Conservation (phyloP, 2,329 filamentous ascomycete species). For the Calonectria pseudoreteaudii region DNA sequence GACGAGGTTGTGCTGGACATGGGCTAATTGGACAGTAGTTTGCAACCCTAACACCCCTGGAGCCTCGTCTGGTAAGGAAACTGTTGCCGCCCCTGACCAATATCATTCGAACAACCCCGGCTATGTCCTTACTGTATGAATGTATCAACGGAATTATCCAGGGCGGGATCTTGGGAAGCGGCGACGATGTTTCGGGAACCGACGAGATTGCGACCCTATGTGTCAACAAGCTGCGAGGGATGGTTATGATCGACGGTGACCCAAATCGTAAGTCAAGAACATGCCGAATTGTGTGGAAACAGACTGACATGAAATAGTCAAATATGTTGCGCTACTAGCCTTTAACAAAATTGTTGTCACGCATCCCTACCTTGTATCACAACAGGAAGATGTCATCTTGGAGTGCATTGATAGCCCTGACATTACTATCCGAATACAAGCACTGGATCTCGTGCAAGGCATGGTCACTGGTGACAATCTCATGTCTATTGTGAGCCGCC, state of each 20-base stretch:
- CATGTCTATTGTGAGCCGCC: conserved; percentile 82
- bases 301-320: conserved; percentile 68
- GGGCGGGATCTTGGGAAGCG: conserved; percentile 89
- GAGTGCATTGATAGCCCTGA: conserved; percentile 96
- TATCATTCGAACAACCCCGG: conserved; percentile 92
- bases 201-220: conserved; percentile 94
- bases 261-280: conserved; percentile 78
- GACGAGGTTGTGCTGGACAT: neutral
- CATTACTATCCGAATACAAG: conserved; percentile 94
- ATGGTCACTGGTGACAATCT: conserved; percentile 94
- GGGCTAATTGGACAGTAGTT: conserved; percentile 69
- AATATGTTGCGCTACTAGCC: conserved; percentile 95
- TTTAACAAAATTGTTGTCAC: conserved; percentile 95
- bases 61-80: conserved; percentile 92
- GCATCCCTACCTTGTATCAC: conserved; percentile 87
- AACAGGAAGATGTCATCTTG: conserved; percentile 96
- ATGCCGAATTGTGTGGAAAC: neutral
- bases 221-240: conserved; percentile 91
- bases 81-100: conserved; percentile 90
- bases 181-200: conserved; percentile 82
- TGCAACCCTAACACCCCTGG: conserved; percentile 90
- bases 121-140: conserved; percentile 98
- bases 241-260: conserved; percentile 94
- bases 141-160: conserved; percentile 99
- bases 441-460: conserved; percentile 89